Evolutionary conservation across 345 rosid species (phyloP).

Genomic region (Euphorbia pulcherrima): DNA sequence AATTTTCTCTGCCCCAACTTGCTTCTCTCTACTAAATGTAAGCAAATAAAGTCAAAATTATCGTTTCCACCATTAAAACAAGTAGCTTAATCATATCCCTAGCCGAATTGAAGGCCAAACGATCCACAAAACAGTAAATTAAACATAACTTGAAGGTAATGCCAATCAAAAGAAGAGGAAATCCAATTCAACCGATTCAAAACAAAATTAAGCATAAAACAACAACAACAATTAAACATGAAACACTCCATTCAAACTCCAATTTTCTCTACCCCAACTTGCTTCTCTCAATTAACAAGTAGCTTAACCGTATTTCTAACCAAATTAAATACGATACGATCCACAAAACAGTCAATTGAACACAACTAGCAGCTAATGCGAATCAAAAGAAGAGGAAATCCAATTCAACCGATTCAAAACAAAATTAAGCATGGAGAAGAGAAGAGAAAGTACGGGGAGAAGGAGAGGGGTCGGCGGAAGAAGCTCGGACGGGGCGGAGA

Average conservation of each 20-base stretch:
- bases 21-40: neutral
- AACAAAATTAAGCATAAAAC: conserved; percentile 14
- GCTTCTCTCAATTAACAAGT: neutral
- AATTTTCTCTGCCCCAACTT: neutral
- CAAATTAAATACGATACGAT: neutral
- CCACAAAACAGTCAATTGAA: neutral
- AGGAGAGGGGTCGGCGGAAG: conserved; percentile 43
- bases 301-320: neutral
- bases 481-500: conserved; percentile 59
- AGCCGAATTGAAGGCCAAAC: neutral
- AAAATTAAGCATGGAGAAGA: neutral
- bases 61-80: neutral
- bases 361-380: neutral
- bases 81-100: neutral
- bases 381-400: neutral
- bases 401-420: neutral
- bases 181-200: neutral
- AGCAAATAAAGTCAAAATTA: no score
- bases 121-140: neutral
- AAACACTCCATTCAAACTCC: neutral
- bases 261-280: neutral
- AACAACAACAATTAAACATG: neutral
- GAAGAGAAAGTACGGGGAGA: conserved; percentile 38
- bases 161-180: neutral
- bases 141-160: neutral